Conservation (phyloP, 2,329 filamentous ascomycete genomes). For the Colletotrichum euphorbiae region DNA sequence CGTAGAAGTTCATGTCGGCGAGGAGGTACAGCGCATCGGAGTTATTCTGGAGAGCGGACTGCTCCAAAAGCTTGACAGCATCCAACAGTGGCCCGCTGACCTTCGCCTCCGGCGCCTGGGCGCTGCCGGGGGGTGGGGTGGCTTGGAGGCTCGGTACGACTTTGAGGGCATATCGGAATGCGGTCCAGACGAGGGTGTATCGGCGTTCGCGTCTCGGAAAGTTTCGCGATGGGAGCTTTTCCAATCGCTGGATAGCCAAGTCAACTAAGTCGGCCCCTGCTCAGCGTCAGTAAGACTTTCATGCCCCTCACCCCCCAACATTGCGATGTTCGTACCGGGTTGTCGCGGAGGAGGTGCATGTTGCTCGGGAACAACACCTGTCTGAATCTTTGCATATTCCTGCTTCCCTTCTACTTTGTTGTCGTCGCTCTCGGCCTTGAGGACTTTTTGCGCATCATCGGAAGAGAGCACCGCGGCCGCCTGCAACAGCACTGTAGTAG, state of each 20-base stretch:
- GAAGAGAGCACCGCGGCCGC: conserved; percentile 51
- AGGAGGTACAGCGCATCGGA: conserved; percentile 90
- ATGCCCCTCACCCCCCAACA: conserved; percentile 23
- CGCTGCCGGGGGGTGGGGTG: conserved; percentile 56
- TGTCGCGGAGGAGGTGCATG: conserved; percentile 46
- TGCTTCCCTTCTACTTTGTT: conserved; percentile 45
- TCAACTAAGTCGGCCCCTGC: conserved; percentile 66
- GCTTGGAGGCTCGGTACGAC: conserved; percentile 63
- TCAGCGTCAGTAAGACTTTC: conserved; percentile 13
- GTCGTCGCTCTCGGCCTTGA: conserved; percentile 48
- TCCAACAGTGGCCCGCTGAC: conserved; percentile 59
- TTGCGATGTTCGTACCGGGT: conserved; percentile 49
- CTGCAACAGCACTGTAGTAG: conserved; percentile 60
- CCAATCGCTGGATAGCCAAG: conserved; percentile 62
- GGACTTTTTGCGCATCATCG: conserved; percentile 54
- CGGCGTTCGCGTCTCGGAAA: conserved; percentile 58
- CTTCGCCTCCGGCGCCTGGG: conserved; percentile 45
- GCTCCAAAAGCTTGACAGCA: conserved; percentile 64
- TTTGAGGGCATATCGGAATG: conserved; percentile 59
- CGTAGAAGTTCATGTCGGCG: conserved; percentile 96
- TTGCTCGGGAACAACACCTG: conserved; percentile 47
- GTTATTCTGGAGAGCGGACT: conserved; percentile 67
- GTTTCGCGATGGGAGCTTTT: conserved; percentile 59
- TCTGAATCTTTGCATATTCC: conserved; percentile 48
- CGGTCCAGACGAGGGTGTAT: conserved; percentile 56